These are phyloP conservation scores for Phialemoniopsis sp. DNA, from an alignment of 2,329 filamentous ascomycete genomes.

Conservation along the genomic window DNA sequence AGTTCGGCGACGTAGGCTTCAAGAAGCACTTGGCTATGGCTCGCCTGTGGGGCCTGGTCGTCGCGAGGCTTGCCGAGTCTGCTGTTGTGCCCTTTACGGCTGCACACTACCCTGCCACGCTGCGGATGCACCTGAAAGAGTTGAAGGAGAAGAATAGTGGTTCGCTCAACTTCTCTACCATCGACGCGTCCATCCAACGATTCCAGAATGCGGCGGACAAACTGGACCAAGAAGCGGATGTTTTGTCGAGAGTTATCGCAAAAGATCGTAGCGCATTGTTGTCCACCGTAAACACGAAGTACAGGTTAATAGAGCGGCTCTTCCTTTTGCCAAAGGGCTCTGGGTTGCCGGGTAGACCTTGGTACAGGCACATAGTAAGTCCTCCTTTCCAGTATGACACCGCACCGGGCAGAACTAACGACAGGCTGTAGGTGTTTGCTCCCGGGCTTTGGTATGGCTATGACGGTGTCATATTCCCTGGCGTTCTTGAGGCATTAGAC, in stretches of 20 bases:
- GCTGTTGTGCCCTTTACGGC: background rate
- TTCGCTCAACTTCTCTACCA: too few relatives aligned
- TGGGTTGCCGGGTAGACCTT: background rate
- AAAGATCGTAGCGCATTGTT: background rate
- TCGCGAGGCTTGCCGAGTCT: background rate
- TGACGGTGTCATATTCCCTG: background rate
- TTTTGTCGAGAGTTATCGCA: too few relatives aligned
- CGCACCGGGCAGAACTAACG: background rate
- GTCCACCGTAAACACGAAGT: background rate
- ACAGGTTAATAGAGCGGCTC: background rate
- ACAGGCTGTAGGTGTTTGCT: background rate
- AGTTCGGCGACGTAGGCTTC: constrained; percentile 64
- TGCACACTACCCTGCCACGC: background rate
- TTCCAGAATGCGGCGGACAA: too few relatives aligned
- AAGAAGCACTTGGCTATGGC: constrained; percentile 53
- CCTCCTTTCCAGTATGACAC: too few relatives aligned
- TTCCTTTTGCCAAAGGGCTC: background rate
- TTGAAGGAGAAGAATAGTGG: background rate
- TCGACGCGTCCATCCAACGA: too few relatives aligned
- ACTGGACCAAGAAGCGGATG: too few relatives aligned
- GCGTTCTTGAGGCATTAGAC: background rate
- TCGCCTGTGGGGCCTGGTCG: background rate
- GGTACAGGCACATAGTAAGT: constrained; percentile 1
- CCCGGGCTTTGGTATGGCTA: constrained; percentile 1
- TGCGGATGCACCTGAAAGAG: background rate